Evolutionary conservation across 768 basidiomycete genomes (phyloP), one percentile per base, ranked within the genome.

Genomic region (Psilocybe azurescens): DNA sequence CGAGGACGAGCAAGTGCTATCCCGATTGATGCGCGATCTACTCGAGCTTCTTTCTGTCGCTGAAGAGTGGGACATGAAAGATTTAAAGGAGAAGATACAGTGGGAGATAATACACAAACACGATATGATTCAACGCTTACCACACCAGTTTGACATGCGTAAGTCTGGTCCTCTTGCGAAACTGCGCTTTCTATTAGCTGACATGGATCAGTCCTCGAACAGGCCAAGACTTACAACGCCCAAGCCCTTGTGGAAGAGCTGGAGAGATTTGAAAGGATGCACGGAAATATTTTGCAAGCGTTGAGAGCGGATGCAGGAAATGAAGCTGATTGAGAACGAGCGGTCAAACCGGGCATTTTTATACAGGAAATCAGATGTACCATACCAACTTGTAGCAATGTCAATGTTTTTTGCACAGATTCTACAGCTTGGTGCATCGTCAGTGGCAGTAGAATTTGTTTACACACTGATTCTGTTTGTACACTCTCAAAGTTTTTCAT

Each of bases 51-150:
- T 68, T n/a, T 16, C 52, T 14, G 51, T 59, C 18, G 67, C 64
- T 5, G 62, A 68, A 7, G 46, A 55, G 30, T 68, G 67, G 67
- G 56, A 59, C n/a, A 65, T 68, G 56, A 29, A 30, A 13, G 62
- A 61, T 13, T 36, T 68, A 33, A 68, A 68, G 41, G 29, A 28
- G 28, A 61, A 65, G 49, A n/a, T 68, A 2, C 46, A 63, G 29
- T 53, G 46, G 38, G 56, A 60, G 13, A 59, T 67, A 28, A 55
- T 66, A 28, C 48, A 61, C 32, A 67, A 56, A 11, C 56, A 64
- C 52, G 50, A 61, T 41, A 54, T 67, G 44, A 59, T 67, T 13
- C 56, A 58, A 32, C 62, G 59, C 18, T 20, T 64, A 18, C 61
- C 61, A 5, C 41, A 66, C 7, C 14, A 41, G 16, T 56, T 52